Evolutionary conservation across 768 basidiomycete genomes (phyloP).

Genomic region (Rhodotorula kratochvilovae): DNA sequence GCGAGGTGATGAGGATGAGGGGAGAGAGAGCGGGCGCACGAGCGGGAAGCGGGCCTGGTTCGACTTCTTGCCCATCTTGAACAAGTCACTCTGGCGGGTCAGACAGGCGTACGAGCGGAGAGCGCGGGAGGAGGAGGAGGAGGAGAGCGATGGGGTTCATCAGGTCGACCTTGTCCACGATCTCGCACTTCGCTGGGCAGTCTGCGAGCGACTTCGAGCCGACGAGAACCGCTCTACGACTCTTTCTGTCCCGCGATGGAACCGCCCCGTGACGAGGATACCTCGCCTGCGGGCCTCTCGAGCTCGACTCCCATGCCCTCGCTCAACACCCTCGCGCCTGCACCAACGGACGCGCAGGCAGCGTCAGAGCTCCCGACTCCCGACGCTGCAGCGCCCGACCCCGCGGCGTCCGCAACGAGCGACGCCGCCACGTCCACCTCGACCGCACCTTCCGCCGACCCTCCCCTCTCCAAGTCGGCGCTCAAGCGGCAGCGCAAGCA

Average conservation of each 20-base stretch:
- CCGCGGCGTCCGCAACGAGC: too few relatives aligned
- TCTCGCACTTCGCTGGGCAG: neutral
- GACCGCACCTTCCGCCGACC: neutral
- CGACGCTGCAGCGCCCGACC: neutral
- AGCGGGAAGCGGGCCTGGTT: conserved; percentile 88
- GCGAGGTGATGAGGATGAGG: neutral
- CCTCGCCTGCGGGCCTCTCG: neutral
- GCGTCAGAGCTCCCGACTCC: too few relatives aligned
- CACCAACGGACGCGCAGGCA: neutral
- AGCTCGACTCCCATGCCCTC: neutral
- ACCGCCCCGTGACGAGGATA: neutral
- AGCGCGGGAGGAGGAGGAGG: neutral
- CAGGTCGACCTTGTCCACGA: neutral
- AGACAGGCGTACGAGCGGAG: neutral
- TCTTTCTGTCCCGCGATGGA: neutral
- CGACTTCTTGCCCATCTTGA: conserved; percentile 77
- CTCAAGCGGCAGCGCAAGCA: conserved; percentile 49
- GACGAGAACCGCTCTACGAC: neutral
- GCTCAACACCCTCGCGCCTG: neutral
- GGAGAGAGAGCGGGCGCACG: conserved; percentile 53
- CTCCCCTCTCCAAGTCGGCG: conserved; percentile 20
- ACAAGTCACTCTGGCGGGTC: fast-evolving
- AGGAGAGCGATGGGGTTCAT: neutral
- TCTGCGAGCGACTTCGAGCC: neutral
- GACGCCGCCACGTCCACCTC: neutral